Conservation (phyloP, 352 stramenopile genomes). For the Globisporangium abappressorium region DNA sequence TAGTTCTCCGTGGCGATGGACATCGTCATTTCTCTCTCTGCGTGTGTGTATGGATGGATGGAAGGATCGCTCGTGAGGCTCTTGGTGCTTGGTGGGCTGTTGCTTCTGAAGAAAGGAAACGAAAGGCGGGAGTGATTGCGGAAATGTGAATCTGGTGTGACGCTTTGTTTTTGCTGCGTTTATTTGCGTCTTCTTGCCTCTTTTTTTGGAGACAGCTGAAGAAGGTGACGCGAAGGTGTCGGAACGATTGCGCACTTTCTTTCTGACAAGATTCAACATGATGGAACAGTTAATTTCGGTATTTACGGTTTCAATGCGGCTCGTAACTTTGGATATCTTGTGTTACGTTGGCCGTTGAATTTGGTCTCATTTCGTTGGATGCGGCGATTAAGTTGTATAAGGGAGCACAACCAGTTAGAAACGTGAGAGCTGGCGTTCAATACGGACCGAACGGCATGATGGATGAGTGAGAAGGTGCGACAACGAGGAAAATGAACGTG, state of each 20-base stretch:
- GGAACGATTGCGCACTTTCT: background rate
- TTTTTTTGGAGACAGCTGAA: background rate
- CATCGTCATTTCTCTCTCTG: conserved; percentile 5
- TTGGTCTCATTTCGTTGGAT: no score
- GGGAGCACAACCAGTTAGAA: no score
- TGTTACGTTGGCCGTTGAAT: no score
- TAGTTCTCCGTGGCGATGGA: conserved; percentile 14
- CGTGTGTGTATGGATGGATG: background rate
- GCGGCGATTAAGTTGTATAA: no score
- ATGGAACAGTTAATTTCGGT: no score
- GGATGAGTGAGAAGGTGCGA: no score
- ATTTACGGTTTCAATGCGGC: no score
- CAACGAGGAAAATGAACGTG: no score
- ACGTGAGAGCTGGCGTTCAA: no score
- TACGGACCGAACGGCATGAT: no score
- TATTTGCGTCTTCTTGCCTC: background rate
- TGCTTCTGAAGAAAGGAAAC: background rate
- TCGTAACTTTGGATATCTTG: no score
- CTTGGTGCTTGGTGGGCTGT: conserved; percentile 2
- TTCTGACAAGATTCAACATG: background rate
- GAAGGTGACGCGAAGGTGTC: background rate
- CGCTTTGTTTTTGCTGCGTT: background rate
- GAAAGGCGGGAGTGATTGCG: background rate
- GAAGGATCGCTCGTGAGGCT: background rate
- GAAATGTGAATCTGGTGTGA: conserved; percentile 2